These are phyloP conservation scores for Hapsidospora chrysogenum DNA, from an alignment of 495 filamentous ascomycete genomes.

Conservation along the genomic window DNA sequence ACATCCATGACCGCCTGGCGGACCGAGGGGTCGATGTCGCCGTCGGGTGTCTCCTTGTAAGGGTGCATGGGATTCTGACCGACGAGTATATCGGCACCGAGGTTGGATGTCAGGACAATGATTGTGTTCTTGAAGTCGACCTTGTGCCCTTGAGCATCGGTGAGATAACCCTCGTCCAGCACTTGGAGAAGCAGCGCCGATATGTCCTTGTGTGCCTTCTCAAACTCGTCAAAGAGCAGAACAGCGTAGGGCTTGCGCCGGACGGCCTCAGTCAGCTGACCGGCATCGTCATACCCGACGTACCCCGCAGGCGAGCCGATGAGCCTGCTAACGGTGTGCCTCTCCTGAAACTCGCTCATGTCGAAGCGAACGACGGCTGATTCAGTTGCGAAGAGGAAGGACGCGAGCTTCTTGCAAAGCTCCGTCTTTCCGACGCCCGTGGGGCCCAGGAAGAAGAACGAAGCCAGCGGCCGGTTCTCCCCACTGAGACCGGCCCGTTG, in stretches of 20 bases:
- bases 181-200: conserved; percentile 88
- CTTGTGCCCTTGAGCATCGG: conserved; percentile 88
- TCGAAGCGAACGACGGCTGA: conserved; percentile 84
- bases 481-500: conserved; percentile 83
- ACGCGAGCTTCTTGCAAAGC: conserved; percentile 87
- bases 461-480: conserved; percentile 79
- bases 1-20: conserved; percentile 77
- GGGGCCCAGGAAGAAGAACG: conserved; percentile 94
- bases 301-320: conserved; percentile 91
- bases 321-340: conserved; percentile 83
- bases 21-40: conserved; percentile 50
- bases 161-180: conserved; percentile 90
- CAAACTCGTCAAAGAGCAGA: conserved; percentile 90
- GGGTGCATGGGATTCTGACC: conserved; percentile 36
- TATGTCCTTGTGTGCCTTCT: conserved; percentile 93
- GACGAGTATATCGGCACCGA: conserved; percentile 62
- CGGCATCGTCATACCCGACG: conserved; percentile 92
- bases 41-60: conserved; percentile 39
- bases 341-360: conserved; percentile 97
- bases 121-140: conserved; percentile 93
- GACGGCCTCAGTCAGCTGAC: conserved; percentile 91
- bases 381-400: conserved; percentile 85
- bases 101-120: conserved; percentile 89
- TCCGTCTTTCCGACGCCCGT: conserved; percentile 97
- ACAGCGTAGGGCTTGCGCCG: conserved; percentile 92